phyloP scores from a whole-genome alignment of 139 green algal genomes.

The Marvania coccoides region DNA sequence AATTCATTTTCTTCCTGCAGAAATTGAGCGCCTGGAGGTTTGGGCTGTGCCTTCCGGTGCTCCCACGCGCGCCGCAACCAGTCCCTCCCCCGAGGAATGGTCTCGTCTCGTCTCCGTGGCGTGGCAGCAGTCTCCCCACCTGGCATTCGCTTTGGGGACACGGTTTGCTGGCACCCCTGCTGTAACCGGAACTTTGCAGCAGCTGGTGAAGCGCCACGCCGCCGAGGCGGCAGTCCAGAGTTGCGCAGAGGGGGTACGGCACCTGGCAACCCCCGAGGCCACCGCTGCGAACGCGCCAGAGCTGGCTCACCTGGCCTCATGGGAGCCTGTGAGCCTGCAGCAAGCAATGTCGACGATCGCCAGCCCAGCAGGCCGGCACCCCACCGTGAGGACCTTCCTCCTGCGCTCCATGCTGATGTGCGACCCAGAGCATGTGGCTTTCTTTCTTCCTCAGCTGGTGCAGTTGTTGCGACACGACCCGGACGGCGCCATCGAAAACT shows the following conservation, averaged over 20 bases:
- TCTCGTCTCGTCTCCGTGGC: constrained; percentile 24
- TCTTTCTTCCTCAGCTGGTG: constrained; percentile 93
- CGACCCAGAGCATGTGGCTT: constrained; percentile 48
- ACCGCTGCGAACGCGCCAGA: constrained; percentile 12
- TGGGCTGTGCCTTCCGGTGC: constrained; percentile 23
- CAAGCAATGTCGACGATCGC: constrained; percentile 61
- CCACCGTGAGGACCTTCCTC: constrained; percentile 28
- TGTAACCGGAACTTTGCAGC: constrained; percentile 22
- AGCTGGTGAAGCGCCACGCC: constrained; percentile 36
- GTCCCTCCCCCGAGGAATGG: constrained; percentile 22
- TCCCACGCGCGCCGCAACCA: background rate
- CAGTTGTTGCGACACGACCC: constrained; percentile 62
- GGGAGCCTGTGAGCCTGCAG: constrained; percentile 40
- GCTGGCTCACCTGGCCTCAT: constrained; percentile 37
- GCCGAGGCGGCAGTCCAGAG: constrained; percentile 26
- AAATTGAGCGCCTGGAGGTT: constrained; percentile 52
- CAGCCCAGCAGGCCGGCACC: constrained; percentile 20
- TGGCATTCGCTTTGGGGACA: constrained; percentile 41
- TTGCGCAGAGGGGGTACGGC: constrained; percentile 40
- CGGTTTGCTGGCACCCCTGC: constrained; percentile 8
- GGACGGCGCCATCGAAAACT: constrained; percentile 38
- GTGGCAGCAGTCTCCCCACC: constrained; percentile 51
- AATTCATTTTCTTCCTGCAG: constrained; percentile 16
- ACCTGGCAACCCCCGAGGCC: constrained; percentile 41
- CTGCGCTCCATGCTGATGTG: constrained; percentile 33